Base-by-base conservation (phyloP, 75 land plant species). In the Gnetum montanum region DNA sequence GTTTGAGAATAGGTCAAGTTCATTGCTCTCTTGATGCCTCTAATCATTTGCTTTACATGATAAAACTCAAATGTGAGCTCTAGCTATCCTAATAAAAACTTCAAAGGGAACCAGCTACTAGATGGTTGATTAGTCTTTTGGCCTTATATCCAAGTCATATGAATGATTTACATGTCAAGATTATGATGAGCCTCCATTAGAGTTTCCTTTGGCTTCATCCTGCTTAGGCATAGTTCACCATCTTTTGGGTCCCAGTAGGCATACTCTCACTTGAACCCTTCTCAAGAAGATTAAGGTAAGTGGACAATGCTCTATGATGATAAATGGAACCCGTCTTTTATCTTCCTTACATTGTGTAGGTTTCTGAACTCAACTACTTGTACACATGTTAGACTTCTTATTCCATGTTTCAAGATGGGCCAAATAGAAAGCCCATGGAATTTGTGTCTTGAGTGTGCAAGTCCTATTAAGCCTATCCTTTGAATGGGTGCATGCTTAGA, bases 151-250 rank as follows among this genome's bases (percentile, higher is more conserved):
- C n/a, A n/a, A n/a, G n/a, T n/a, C n/a, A n/a, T n/a, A n/a, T n/a
- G n/a, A n/a, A n/a, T n/a, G n/a, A n/a, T n/a, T n/a, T 35, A 10
- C 37, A 35, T 10, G 10, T 35, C 10, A 35, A 10, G 5, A 35
- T 35, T 10, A 10, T 10, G 5, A 3, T 3, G 40, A 3, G 1
- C 3, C 3, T 37, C 3, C 40, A 37, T 15, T 1, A 37, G 1
- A 37, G 2, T 67, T 68, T 68, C 64, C 58, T 51, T 57, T 58
- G 46, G 53, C 60, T 41, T 29, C 54, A 59, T 59, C 64, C 63
- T 59, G 57, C 67, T 51, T 35, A 49, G 51, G 51, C 31, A 49
- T 49, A 49, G 31, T 49, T 49, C 51, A 49, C 37, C 37, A 35
- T 35, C 5, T 35, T 6, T 35, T 35, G 37, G 40, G 2, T 37